Conservation (phyloP, 129 eudicot species). For the Gnaphalium uliginosum region DNA sequence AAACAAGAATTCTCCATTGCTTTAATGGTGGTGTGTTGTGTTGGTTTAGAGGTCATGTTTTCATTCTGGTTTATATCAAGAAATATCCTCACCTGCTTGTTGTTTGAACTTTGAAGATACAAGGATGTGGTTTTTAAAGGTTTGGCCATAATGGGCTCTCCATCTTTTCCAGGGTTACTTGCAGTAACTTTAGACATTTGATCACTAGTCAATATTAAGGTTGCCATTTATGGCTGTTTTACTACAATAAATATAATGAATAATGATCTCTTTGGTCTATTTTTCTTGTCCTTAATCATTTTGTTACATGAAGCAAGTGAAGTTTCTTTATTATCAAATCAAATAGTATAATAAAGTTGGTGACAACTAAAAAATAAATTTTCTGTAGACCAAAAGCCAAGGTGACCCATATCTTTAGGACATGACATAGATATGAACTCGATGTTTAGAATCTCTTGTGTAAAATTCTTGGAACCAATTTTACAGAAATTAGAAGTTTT, state of each 20-base stretch:
- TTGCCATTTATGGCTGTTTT: not conserved
- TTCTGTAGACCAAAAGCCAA: not conserved
- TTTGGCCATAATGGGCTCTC: not conserved
- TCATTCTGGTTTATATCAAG: not conserved
- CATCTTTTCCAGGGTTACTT: not conserved
- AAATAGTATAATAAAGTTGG: not conserved
- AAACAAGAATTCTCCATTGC: not conserved
- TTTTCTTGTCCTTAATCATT: not conserved
- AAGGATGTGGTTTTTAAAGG: not conserved
- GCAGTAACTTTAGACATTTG: not conserved
- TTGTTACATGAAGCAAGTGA: not conserved
- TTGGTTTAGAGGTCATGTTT: not conserved
- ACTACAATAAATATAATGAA: not conserved
- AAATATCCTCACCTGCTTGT: not conserved
- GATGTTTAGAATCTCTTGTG: not conserved
- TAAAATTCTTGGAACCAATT: no score
- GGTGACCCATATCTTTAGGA: not conserved
- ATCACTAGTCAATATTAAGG: not conserved
- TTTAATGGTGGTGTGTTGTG: constrained; percentile 15
- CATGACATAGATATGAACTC: not conserved
- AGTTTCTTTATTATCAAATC: not conserved
- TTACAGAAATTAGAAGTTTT: no score
- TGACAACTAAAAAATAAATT: not conserved
- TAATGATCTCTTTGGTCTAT: not conserved
- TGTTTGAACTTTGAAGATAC: not conserved